Percentiles rank a stretch among this genome's conserved stretches.
Evolutionary conservation across 306 rosid species (phyloP).

Genomic region (Trichosanthes cucumerina): DNA sequence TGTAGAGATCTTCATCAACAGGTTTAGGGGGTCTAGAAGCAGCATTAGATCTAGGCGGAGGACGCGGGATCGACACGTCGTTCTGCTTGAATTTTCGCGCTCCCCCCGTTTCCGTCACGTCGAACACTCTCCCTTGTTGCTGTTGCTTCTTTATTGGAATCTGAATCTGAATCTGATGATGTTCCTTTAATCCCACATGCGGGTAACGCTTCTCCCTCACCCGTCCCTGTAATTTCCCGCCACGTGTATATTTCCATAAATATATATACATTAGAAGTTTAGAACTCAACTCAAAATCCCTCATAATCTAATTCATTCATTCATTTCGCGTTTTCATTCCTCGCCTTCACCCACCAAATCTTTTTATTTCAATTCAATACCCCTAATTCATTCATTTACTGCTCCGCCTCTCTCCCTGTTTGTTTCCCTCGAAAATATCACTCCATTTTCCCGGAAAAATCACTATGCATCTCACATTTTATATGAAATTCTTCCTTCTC

Average conservation of each 20-base stretch:
- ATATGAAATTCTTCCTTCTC: neutral
- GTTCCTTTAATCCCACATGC: constrained; percentile 10
- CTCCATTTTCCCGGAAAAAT: neutral
- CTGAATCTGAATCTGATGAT: too few species aligned
- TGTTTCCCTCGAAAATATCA: neutral
- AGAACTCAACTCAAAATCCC: neutral
- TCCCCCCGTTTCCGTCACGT: constrained; percentile 42
- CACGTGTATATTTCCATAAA: neutral
- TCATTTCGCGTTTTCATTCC: neutral
- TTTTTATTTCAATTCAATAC: neutral
- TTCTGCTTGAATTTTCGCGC: constrained; percentile 19
- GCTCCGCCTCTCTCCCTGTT: too few species aligned
- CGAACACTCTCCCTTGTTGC: constrained; percentile 44
- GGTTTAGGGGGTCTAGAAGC: constrained; percentile 38
- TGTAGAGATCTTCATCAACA: constrained; percentile 86
- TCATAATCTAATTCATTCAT: too few species aligned
- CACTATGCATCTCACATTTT: neutral
- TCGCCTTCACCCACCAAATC: neutral
- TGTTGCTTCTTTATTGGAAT: constrained; percentile 23
- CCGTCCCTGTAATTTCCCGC: constrained; percentile 18
- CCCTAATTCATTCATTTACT: neutral
- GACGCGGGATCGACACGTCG: constrained; percentile 25
- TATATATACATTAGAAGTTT: too few species aligned
- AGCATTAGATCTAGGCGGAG: neutral
- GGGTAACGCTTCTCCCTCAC: constrained; percentile 34